Evolutionary conservation across 306 rosid species (phyloP), one percentile per base, ranked within the genome.

Genomic region (Acacia melanoxylon): DNA sequence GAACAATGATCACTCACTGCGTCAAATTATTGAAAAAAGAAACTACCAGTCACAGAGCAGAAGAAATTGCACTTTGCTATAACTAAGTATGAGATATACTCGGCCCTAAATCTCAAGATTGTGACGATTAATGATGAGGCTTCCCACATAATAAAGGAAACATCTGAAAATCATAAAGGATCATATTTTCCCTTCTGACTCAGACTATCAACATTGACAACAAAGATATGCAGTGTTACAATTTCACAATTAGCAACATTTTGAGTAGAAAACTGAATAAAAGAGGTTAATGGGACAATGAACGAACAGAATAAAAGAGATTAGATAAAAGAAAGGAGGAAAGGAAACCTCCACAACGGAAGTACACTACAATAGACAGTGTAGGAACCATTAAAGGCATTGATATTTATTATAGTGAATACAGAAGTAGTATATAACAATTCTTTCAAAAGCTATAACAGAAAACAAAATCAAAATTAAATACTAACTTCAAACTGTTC

Each of bases 151-250:
- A 35, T 35, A 35, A 5, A 35, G 40, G 40, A 35, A 35, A 5
- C 40, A 35, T 35, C 40, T 35, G 40, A 4, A 35, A 35, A 35
- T 0, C 40, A 35, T 35, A 46, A 65, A 58, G 54, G 70, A 86
- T 91, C 97, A 91, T 83, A 81, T 54, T 87, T 85, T 83, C 83
- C 97, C 80, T 85, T 85, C 87, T 86, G 94, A 87, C 86, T 88
- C 90, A 79, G 80, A 83, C 99, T 96, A 87, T 74, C 80, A 89
- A 72, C 84, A 85, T 27, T 49, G 59, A 86, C 25, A 77, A 51
- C 79, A 80, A 58, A 69, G 79, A 80, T 76, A 40, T 49, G 45
- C 77, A 54, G 89, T 42, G 76, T 72, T 84, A 78, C 67, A 87
- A 61, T 68, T 82, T 71, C 81, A 78, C 75, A 87, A 44, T 54